Evolutionary conservation across 1,284 basidiomycete species (phyloP).

Genomic region (Grifola frondosa): DNA sequence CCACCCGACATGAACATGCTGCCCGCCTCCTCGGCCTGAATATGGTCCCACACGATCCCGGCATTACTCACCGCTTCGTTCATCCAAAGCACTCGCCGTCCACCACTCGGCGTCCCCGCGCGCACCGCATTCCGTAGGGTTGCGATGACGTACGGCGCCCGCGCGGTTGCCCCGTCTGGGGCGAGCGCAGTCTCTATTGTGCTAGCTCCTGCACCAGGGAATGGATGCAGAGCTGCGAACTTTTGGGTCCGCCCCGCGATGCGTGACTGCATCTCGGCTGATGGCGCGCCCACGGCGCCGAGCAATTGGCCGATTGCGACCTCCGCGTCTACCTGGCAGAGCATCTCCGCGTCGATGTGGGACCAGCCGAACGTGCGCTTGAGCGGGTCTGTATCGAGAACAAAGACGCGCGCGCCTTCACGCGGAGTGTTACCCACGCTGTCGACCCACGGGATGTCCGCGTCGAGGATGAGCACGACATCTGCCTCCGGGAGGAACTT

Average conservation of each 20-base stretch:
- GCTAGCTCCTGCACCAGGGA: slow-evolving; percentile 31
- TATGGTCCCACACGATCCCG: slow-evolving; percentile 51
- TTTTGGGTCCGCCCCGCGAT: no score
- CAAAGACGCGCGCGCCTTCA: slow-evolving; percentile 48
- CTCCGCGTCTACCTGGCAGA: slow-evolving; percentile 57
- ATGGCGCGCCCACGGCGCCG: slow-evolving; percentile 4
- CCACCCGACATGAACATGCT: slow-evolving; percentile 55
- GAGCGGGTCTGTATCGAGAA: slow-evolving; percentile 65
- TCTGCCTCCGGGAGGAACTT: slow-evolving; percentile 54
- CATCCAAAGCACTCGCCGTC: slow-evolving; percentile 47
- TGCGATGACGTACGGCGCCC: slow-evolving; percentile 48
- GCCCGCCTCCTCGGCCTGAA: slow-evolving; percentile 52
- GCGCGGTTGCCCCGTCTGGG: slow-evolving; percentile 31
- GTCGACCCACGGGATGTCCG: slow-evolving; percentile 66
- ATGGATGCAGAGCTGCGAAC: no score
- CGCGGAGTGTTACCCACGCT: slow-evolving; percentile 43
- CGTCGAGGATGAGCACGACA: slow-evolving; percentile 61
- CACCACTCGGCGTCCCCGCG: slow-evolving; percentile 35
- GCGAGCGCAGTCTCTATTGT: slow-evolving; percentile 19
- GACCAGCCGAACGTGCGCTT: slow-evolving; percentile 53
- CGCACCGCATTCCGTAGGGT: slow-evolving; percentile 45
- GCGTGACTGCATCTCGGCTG: slow-evolving; percentile 6
- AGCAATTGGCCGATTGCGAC: slow-evolving; percentile 51
- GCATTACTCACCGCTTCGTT: slow-evolving; percentile 68
- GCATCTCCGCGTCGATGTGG: slow-evolving; percentile 54